Evolutionary conservation across 805 yeast genomes (phyloP), one percentile per base, ranked within the genome.

Genomic region (Candida nemodendra): DNA sequence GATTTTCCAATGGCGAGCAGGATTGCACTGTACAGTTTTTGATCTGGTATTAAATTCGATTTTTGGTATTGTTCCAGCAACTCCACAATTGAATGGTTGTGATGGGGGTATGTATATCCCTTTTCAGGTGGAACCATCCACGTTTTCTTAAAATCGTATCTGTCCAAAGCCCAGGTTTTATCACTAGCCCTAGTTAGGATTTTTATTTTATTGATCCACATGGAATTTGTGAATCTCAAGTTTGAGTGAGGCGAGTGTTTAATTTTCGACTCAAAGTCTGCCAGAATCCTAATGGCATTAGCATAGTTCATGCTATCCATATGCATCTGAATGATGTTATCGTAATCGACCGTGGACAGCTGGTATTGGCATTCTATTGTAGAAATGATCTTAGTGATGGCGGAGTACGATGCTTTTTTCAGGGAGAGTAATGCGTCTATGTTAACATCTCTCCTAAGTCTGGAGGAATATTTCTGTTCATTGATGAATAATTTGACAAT

Each of bases 1-100:
- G 49, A 36, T 27, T 48, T 52, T 18, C 64, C 68, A 16, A 57
- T 35, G 7, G 59, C 51, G 25, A 61, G 40, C 12, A 63, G 22
- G 18, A 62, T 48, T 4, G 57, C 37, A 17, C 50, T 41, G 38
- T 51, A 45, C 8, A 59, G 37, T 9, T 38, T 32, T n/a, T 45
- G 24, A 31, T 56, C 53, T 1, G 59, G 58, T n/a, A 42, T 18
- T 18, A 45, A 38, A 9, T 42, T 46, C 2, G 43, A 32, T 12
- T 48, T 42, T 27, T 36, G 36, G 32, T 54, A 53, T 25, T 47
- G 45, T 5, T 30, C 27, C 9, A 58, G 33, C 13, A 56, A 35
- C 8, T 45, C 46, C 11, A 27, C 23, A 12, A 53, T 42, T 3
- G 36, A 31, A 11, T 12, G 32, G 14, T 39, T 44, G 32, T 45